Percentiles rank a stretch among this genome's conserved stretches.
phyloP scores from a whole-genome alignment of 2,329 filamentous ascomycete genomes.

The Aspergillus pseudotamarii region DNA sequence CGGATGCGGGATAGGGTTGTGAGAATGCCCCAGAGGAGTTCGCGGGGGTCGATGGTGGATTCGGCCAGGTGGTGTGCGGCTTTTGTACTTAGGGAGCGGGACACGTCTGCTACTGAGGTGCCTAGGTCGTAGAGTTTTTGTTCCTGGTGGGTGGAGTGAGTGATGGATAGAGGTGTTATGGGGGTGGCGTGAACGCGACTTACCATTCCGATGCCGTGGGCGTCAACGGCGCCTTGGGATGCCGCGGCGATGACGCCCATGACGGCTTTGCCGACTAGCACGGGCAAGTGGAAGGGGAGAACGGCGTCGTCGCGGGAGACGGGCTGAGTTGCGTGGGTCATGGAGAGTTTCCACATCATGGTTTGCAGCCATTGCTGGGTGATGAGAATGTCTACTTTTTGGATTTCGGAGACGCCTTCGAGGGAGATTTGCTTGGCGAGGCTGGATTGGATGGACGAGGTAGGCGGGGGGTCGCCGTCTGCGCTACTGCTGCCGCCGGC shows the following conservation, averaged over 20 bases:
- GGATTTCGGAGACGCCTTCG: slow-evolving; percentile 62
- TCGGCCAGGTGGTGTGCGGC: slow-evolving; percentile 33
- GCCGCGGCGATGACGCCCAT: slow-evolving; percentile 72
- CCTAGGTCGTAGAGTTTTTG: slow-evolving; percentile 43
- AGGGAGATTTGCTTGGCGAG: slow-evolving; percentile 58
- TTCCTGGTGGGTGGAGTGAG: slow-evolving; percentile 26
- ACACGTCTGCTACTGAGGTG: slow-evolving; percentile 36
- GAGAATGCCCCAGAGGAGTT: slow-evolving; percentile 44
- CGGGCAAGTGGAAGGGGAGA: slow-evolving; percentile 66
- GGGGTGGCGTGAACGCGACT: slow-evolving; percentile 3
- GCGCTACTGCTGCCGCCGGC: slow-evolving; percentile 33
- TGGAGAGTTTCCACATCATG: slow-evolving; percentile 73
- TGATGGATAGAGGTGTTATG: no score
- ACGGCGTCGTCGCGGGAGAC: slow-evolving; percentile 58
- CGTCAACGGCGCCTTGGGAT: slow-evolving; percentile 72
- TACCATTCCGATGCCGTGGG: slow-evolving; percentile 75
- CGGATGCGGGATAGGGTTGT: slow-evolving; percentile 41
- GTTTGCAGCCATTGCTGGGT: slow-evolving; percentile 73
- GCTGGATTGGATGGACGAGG: slow-evolving; percentile 54
- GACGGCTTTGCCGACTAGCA: slow-evolving; percentile 65
- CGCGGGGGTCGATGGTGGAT: slow-evolving; percentile 33
- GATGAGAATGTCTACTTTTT: slow-evolving; percentile 69
- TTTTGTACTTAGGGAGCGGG: slow-evolving; percentile 33
- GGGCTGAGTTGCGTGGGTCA: slow-evolving; percentile 65
- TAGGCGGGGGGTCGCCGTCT: slow-evolving; percentile 35